Conservation (phyloP, 2,329 filamentous ascomycete genomes). For the Colletotrichum sp. region DNA sequence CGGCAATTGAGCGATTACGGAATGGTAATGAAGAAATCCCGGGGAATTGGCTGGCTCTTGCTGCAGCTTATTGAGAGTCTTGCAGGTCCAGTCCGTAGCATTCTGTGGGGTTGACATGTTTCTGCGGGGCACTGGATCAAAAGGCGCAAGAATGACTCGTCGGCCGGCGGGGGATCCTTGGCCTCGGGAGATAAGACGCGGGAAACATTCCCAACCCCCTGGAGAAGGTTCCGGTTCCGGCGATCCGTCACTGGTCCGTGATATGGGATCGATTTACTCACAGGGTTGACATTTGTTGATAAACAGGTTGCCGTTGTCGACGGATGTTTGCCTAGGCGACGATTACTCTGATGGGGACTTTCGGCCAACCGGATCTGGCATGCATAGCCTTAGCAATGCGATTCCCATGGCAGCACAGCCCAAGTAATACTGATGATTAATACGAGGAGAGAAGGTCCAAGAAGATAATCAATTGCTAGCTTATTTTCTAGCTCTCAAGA, state of each 20-base stretch:
- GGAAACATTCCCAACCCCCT: constrained; percentile 1
- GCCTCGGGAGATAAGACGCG: constrained; percentile 2
- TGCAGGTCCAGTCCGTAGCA: not conserved
- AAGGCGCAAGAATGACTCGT: constrained; percentile 4
- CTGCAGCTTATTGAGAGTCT: not conserved
- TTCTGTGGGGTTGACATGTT: constrained; percentile 7
- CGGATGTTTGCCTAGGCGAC: not conserved
- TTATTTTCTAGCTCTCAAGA: not conserved
- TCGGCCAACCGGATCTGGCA: not conserved
- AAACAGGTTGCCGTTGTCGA: not conserved
- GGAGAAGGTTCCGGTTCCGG: constrained; percentile 15
- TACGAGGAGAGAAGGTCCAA: not conserved
- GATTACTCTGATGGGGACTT: not conserved
- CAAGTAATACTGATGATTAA: not conserved
- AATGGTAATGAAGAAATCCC: not conserved
- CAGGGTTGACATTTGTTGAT: not conserved
- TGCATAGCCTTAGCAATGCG: not conserved
- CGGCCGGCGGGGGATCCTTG: not conserved
- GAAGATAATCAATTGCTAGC: not conserved
- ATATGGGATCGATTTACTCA: not conserved
- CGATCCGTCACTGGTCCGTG: not conserved
- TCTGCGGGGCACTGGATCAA: not conserved
- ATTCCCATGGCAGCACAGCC: not conserved
- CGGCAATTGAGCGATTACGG: not conserved
- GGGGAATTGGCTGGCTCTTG: not conserved